Conservation (phyloP, 139 green algal genomes). For the Chlorella sp. region DNA sequence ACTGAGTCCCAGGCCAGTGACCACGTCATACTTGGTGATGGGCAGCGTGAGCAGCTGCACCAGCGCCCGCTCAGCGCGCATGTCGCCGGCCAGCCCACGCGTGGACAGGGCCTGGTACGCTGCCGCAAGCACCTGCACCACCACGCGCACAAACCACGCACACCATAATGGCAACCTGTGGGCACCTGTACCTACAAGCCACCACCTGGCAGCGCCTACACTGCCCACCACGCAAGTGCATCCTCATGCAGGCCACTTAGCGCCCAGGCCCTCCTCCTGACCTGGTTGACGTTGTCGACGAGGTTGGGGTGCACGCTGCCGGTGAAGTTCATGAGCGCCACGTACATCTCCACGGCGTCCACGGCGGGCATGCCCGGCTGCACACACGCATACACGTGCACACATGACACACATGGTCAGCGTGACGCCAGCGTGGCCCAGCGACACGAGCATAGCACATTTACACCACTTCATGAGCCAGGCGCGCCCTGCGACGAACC, state of each 20-base stretch:
- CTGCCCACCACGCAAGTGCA: no score
- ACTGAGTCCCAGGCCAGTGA: conserved; percentile 68
- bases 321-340: conserved; percentile 77
- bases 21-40: conserved; percentile 73
- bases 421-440: background rate
- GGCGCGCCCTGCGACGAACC: no score
- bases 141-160: no score
- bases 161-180: no score
- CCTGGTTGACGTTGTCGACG: conserved; percentile 39
- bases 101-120: conserved; percentile 16
- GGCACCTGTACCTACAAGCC: no score
- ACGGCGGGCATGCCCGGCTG: conserved; percentile 9
- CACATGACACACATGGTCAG: background rate
- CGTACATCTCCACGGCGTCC: conserved; percentile 70
- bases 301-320: conserved; percentile 39
- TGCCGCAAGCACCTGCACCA: conserved; percentile 36
- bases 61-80: conserved; percentile 67
- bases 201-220: no score
- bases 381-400: background rate
- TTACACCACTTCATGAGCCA: no score
- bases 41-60: conserved; percentile 74
- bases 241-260: no score
- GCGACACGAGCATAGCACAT: background rate
- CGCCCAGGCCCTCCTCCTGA: conserved; percentile 12
- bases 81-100: conserved; percentile 37